These are phyloP conservation scores for Ceratocystis huliohia DNA, from an alignment of 2,329 filamentous ascomycete species.

Conservation along the genomic window DNA sequence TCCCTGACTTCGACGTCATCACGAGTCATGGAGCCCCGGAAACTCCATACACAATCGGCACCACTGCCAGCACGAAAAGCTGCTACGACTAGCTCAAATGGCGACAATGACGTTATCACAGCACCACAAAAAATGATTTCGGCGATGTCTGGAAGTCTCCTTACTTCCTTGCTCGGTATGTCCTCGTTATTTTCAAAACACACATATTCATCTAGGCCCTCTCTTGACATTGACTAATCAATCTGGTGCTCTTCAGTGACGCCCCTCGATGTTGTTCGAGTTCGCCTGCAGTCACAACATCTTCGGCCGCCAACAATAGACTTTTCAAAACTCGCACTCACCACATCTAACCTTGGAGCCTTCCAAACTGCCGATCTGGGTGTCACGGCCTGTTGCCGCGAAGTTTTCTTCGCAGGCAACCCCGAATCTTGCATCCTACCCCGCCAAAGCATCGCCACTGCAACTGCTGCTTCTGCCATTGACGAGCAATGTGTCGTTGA, in stretches of 20 bases:
- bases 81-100: not conserved
- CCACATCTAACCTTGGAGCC: constrained; percentile 44
- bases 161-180: constrained; percentile 80
- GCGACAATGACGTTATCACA: constrained; percentile 53
- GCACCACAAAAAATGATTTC: constrained; percentile 88
- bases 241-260: constrained; percentile 50
- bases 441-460: constrained; percentile 33
- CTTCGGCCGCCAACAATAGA: constrained; percentile 37
- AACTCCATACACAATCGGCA: not conserved
- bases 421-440: constrained; percentile 69
- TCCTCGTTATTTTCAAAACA: constrained; percentile 15
- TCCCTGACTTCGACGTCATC: constrained; percentile 2
- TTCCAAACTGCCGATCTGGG: constrained; percentile 70
- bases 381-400: constrained; percentile 86
- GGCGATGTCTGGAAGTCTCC: constrained; percentile 75
- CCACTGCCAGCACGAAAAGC: not conserved
- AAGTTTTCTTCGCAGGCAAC: constrained; percentile 93
- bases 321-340: constrained; percentile 43
- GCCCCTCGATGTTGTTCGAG: constrained; percentile 89
- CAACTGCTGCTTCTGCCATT: constrained; percentile 33
- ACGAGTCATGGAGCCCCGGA: not conserved
- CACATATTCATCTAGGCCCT: not conserved
- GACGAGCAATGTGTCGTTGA: constrained; percentile 68
- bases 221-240: constrained; percentile 7
- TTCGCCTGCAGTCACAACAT: constrained; percentile 80